Evolutionary conservation across 2,329 filamentous ascomycete genomes (phyloP), one percentile per base, ranked within the genome.

Genomic region (Ceratocystiopsis brevicomis): DNA sequence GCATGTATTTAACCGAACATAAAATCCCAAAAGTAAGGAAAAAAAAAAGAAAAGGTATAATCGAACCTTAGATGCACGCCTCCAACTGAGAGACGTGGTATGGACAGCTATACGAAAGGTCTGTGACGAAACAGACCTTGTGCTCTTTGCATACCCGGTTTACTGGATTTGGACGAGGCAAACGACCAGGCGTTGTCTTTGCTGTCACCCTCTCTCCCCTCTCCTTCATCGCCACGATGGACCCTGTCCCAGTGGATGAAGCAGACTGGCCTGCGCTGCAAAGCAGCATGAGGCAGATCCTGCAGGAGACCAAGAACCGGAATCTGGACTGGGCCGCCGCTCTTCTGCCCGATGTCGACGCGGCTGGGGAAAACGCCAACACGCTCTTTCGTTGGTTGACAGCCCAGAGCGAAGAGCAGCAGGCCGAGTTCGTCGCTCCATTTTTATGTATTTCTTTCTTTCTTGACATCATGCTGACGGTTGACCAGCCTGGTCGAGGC

Each of bases 291-390:
- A 9, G 2, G 2, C 25, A 10, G 25, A 30, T 30, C 6, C 8
- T 30, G 8, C 25, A 9, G 25, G 25, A 30, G 25, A 30, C 25
- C 5, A 30, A 11, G 25, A 30, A 11, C 25, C 25, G 25, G 25
- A 30, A 30, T 2, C 10, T 30, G 25, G 25, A 30, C 8, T 30
- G 25, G 25, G 25, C 25, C 5, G 25, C 6, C 25, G 25, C 25
- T 11, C 25, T 30, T 30, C 43, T 49, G 4, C 53, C 54, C 2
- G 39, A 46, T 16, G 37, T 54, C 9, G 52, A 51, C 32, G 49
- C 50, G n/a, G 33, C 51, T 10, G 36, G 47, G n/a, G 47, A 45
- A 37, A 56, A 53, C 37, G 53, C 53, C 15, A 55, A 53, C 39
- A 45, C 49, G 32, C 37, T 55, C 15, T 49, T 52, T 41, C 45